Evolutionary conservation across 2,329 filamentous ascomycete species (phyloP), one percentile per base, ranked within the genome.

Genomic region (Aspergillus sergii): DNA sequence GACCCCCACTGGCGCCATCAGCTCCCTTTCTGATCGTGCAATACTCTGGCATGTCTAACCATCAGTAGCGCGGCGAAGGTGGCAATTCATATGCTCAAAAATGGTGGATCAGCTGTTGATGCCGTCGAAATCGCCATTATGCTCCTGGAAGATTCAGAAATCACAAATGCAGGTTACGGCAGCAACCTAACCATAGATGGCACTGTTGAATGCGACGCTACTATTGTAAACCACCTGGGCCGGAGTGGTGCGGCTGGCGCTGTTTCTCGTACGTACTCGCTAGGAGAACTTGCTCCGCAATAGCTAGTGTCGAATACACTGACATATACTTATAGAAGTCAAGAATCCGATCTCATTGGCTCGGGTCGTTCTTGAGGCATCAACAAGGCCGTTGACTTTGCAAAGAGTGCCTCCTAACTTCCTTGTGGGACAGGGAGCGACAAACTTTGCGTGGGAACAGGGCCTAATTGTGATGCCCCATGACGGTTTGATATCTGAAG

Each of bases 91-190:
- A 85, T 96, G 64, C 82, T 99, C 64, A 91, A 87, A 71, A 87
- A 86, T 66, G 95, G 95, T 28, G 91, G 89, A 11, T 88, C 89
- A 48, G 92, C 95, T 5, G 84, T 94, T 4, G 93, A 98, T 73
- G 95, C 94, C 19, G 91, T 97, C 26, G 95, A 97, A 78, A 90
- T 91, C 57, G 93, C 95, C 34, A 88, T 99, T 72, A 92, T 90
- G 69, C 84, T 92, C 23, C 87, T 99, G 21, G 95, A 99, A 79
- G 92, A 99, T 75, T 89, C 91, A 62, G 93, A 97, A 72, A 96
- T 99, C 68, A 99, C 96, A 41, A 99, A 99, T 76, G 92, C 94
- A 43, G 95, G 95, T 0, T 98, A 91, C 75, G 95, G 96, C 54
- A 99, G 95, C 79, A 99, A 99, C 72, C 82, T 99, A 28, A 90